Conservation (phyloP, 257 asterid genomes). For the Rauvolfia tetraphylla region DNA sequence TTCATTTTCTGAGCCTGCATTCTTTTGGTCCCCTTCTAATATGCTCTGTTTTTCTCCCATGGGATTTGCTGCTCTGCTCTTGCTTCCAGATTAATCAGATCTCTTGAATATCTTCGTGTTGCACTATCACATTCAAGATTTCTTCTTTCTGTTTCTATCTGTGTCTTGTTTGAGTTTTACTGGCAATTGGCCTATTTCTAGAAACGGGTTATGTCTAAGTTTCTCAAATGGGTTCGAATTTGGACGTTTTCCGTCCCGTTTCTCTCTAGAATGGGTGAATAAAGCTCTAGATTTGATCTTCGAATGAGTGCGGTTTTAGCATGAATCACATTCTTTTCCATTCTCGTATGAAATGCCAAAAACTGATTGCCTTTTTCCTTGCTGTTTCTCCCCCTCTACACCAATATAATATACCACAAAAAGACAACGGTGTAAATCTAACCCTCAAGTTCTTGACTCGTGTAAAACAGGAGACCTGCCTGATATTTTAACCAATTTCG, state of each 20-base stretch:
- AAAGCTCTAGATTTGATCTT: conserved; percentile 9
- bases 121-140: neutral
- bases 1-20: conserved; percentile 9
- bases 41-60: conserved; percentile 13
- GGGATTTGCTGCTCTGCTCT: conserved; percentile 15
- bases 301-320: neutral
- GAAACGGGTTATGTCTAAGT: conserved; percentile 6
- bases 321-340: neutral
- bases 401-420: neutral
- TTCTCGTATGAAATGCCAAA: neutral
- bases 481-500: neutral
- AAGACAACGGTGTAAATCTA: neutral
- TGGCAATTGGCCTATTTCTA: conserved; percentile 6
- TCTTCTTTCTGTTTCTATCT: conserved; percentile 1
- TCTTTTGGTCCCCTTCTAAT: neutral
- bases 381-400: neutral
- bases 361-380: neutral
- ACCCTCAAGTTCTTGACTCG: neutral
- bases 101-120: conserved; percentile 26
- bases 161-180: conserved; percentile 1
- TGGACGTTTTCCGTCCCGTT: conserved; percentile 1
- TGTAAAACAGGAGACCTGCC: neutral
- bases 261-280: neutral
- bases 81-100: conserved; percentile 20
- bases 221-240: conserved; percentile 11